Evolutionary conservation across 1,284 basidiomycete species (phyloP), one percentile per base, ranked within the genome.

Genomic region (Anthracocystis panici-leucophaei): DNA sequence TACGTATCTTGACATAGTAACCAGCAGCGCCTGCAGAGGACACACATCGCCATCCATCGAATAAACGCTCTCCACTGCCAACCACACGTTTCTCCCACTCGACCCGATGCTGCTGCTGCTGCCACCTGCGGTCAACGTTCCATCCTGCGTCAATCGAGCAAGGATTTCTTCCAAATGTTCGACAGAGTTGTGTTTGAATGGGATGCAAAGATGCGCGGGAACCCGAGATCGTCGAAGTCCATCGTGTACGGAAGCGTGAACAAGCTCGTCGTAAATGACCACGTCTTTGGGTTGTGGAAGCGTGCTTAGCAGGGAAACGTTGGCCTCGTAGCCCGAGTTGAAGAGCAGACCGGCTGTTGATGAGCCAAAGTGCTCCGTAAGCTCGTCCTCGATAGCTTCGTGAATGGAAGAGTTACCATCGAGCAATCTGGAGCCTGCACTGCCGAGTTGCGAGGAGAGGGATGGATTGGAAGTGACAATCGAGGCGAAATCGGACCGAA

Each of bases 301-400:
- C 44, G 90, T 90, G 0, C 92, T 88, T 87, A 97, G 95, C 84
- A 97, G 90, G 0, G 92, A 92, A 3, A 91, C 92, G 82, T 98
- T 98, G 18, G 96, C 95, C 85, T 97, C 95, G 86, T 92, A 97
- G 0, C 95, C 96, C 0, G 93, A 94, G 85, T 95, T 96, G 89
- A 97, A 97, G 18, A 98, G 88, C 12, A 98, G 88, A 0, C 78
- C 77, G 1, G 92, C 93, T 0, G 90, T 87, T 12, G 67, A 57
- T 5, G 77, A 66, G 8, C 58, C 59, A 61, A 85, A 83, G 50
- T 80, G 75, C 7, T 20, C 6, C 1, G 78, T 75, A 7, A 84
- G 65, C 6, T 77, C 61, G 20, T 27, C n/a, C 52, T 85, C 83
- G 11, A 82, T 63, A 40, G 44, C 16, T 60, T 80, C 73, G 48